Percentiles rank a stretch among this genome's conserved stretches.
Conservation (phyloP, 176 grass and related monocot genomes). For the Puya raimondii region DNA sequence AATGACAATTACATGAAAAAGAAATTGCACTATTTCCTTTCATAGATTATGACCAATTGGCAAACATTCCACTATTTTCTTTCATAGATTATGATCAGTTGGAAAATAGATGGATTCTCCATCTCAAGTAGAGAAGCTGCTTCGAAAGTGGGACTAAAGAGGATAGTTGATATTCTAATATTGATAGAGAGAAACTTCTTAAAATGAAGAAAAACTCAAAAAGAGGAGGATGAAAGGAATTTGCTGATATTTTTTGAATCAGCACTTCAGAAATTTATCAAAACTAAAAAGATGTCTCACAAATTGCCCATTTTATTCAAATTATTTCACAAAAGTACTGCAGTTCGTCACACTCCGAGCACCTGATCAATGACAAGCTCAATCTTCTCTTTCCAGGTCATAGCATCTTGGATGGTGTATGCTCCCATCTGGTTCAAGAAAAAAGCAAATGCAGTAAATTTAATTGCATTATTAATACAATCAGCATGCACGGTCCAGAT, state of each 20-base stretch:
- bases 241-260: neutral
- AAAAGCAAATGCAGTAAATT: conserved; percentile 3
- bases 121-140: too few species aligned
- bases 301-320: neutral
- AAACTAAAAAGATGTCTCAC: neutral
- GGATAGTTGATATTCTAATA: too few species aligned
- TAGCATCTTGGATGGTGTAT: conserved; percentile 56
- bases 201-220: neutral
- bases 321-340: neutral
- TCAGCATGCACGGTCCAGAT: too few species aligned
- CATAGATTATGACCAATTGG: neutral
- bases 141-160: too few species aligned
- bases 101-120: neutral
- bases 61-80: neutral
- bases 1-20: neutral
- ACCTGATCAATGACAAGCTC: conserved; percentile 92
- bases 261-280: neutral
- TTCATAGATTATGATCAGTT: neutral
- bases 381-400: conserved; percentile 81
- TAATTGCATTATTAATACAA: neutral
- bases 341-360: neutral
- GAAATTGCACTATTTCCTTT: neutral
- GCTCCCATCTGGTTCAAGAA: conserved; percentile 69
- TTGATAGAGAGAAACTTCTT: neutral
- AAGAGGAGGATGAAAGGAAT: neutral